Conservation (phyloP, 1,284 basidiomycete genomes). For the Coniferiporia weirii region DNA sequence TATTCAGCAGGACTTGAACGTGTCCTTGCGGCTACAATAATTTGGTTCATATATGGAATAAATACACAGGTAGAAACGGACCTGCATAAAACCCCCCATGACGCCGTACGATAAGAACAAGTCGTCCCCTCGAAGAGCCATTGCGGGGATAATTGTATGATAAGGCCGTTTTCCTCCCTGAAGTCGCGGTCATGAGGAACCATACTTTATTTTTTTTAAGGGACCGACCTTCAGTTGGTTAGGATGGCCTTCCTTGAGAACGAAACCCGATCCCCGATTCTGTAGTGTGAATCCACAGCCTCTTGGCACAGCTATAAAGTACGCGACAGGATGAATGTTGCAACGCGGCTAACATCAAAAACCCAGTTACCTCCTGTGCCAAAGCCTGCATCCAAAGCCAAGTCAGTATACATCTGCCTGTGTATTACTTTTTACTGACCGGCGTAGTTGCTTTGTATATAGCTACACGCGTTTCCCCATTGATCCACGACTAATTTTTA, state of each 20-base stretch:
- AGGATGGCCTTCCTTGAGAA: slow-evolving; percentile 74
- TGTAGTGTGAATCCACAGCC: slow-evolving; percentile 96
- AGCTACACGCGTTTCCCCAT: slow-evolving; percentile 92
- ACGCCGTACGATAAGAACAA: slow-evolving; percentile 88
- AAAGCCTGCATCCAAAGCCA: slow-evolving; percentile 44
- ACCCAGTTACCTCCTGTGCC: slow-evolving; percentile 60
- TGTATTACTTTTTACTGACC: slow-evolving; percentile 37
- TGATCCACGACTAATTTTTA: slow-evolving; percentile 63
- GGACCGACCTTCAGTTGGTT: slow-evolving; percentile 66
- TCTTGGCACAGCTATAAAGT: slow-evolving; percentile 67
- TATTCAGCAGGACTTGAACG: slow-evolving; percentile 89
- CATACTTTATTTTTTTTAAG: background rate
- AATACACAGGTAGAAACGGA: slow-evolving; percentile 20
- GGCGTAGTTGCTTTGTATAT: slow-evolving; percentile 90
- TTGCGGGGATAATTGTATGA: slow-evolving; percentile 93
- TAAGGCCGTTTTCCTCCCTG: slow-evolving; percentile 86
- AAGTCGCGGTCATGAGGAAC: background rate
- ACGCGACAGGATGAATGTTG: slow-evolving; percentile 13
- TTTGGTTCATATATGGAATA: background rate
- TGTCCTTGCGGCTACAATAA: slow-evolving; percentile 75
- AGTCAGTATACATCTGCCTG: background rate
- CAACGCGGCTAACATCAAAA: background rate
- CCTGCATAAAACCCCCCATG: slow-evolving; percentile 96
- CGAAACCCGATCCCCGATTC: slow-evolving; percentile 86
- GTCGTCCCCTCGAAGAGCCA: slow-evolving; percentile 79